Percentiles rank a stretch among this genome's conserved stretches.
Evolutionary conservation across 768 basidiomycete genomes (phyloP).

Genomic region (Cystobasidium tubakii): DNA sequence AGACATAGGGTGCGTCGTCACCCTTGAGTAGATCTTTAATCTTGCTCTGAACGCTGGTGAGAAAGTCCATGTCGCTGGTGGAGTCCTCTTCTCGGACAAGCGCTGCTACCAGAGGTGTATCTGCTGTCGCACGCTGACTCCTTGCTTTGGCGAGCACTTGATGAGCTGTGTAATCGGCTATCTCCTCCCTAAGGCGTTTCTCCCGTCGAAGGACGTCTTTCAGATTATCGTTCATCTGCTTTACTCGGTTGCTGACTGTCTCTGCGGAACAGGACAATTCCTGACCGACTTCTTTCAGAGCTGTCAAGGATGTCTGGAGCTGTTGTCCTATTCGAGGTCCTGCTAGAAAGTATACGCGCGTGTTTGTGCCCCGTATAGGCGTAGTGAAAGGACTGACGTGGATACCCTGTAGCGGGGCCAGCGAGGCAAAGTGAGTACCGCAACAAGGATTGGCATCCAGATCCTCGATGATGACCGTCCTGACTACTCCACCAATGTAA

Average conservation of each 20-base stretch:
- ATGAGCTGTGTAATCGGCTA: constrained; percentile 54
- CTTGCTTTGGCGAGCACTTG: constrained; percentile 38
- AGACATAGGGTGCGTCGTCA: constrained; percentile 28
- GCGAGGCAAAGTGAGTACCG: constrained; percentile 73
- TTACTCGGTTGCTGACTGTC: constrained; percentile 64
- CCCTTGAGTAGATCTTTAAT: constrained; percentile 22
- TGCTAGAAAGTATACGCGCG: constrained; percentile 73
- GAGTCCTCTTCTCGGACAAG: constrained; percentile 43
- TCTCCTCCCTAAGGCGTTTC: constrained; percentile 54
- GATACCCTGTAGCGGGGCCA: constrained; percentile 55
- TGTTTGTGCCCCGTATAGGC: constrained; percentile 59
- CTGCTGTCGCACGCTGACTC: not conserved
- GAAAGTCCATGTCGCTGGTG: constrained; percentile 44
- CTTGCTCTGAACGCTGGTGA: constrained; percentile 36
- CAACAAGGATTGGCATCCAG: constrained; percentile 58
- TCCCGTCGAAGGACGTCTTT: constrained; percentile 63
- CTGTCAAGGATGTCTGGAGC: constrained; percentile 58
- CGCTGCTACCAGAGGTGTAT: not conserved
- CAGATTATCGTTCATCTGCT: constrained; percentile 63
- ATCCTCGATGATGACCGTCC: constrained; percentile 64
- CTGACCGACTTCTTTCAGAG: constrained; percentile 58
- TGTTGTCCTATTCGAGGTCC: constrained; percentile 68
- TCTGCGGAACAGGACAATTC: constrained; percentile 64
- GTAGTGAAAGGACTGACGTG: constrained; percentile 68
- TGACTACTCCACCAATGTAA: constrained; percentile 62